Evolutionary conservation across 345 rosid genomes (phyloP).

Genomic region (Lepidium aucheri): DNA sequence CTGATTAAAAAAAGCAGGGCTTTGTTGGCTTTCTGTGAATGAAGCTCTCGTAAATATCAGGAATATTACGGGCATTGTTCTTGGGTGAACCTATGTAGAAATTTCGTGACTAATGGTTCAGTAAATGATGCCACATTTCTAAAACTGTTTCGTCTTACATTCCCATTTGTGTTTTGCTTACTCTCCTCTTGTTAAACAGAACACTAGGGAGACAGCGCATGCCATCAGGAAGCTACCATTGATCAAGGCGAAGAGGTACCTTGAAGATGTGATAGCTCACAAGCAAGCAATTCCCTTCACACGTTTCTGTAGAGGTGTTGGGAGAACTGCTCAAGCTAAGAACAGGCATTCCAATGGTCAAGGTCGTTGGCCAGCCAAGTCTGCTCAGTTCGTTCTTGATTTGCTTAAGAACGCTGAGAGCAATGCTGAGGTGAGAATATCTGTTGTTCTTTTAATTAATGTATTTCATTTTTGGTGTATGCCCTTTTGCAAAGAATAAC

Average conservation of each 20-base stretch:
- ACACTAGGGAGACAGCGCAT: conserved; percentile 89
- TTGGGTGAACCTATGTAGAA: conserved; percentile 49
- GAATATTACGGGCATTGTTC: conserved; percentile 37
- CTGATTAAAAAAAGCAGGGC: conserved; percentile 29
- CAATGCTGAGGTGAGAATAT: conserved; percentile 62
- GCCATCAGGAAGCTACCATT: conserved; percentile 79
- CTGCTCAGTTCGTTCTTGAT: conserved; percentile 83
- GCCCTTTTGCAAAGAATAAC: neutral
- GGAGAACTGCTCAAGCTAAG: conserved; percentile 99
- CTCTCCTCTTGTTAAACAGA: conserved; percentile 27
- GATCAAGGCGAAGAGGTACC: conserved; percentile 85
- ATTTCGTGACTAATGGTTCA: conserved; percentile 36
- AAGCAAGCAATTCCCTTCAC: conserved; percentile 99
- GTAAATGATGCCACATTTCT: conserved; percentile 39
- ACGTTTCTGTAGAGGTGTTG: conserved; percentile 90
- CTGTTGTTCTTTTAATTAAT: accelerated
- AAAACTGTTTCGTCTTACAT: neutral
- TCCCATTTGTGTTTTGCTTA: neutral
- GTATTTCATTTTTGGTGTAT: neutral
- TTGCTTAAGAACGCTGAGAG: conserved; percentile 95
- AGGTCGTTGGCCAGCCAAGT: conserved; percentile 94
- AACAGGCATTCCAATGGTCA: conserved; percentile 95
- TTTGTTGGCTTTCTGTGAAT: conserved; percentile 25
- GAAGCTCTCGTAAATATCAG: conserved; percentile 28
- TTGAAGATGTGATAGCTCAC: conserved; percentile 94